Conservation (phyloP, 176 grass and related monocot genomes). For the Hordeum marinum region DNA sequence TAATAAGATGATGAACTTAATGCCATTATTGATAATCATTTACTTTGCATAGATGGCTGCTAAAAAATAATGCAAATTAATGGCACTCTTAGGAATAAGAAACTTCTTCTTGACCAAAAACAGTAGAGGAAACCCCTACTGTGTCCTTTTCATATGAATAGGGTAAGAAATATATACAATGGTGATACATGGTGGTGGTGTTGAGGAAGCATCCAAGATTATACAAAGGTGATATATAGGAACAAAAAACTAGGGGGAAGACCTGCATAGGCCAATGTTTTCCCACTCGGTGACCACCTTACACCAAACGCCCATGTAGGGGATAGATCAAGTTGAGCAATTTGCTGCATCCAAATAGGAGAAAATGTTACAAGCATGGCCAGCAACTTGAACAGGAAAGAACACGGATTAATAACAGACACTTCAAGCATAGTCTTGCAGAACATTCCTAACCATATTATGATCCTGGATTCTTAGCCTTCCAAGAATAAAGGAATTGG, state of each 20-base stretch:
- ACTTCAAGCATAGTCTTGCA: not conserved
- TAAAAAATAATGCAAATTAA: not conserved
- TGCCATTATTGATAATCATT: too few relatives aligned
- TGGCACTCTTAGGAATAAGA: slow-evolving; percentile 18
- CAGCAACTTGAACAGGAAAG: not conserved
- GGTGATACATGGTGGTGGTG: too few relatives aligned
- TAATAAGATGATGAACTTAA: not conserved
- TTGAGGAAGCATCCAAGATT: too few relatives aligned
- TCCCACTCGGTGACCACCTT: slow-evolving; percentile 95
- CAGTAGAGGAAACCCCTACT: too few relatives aligned
- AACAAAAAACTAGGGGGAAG: slow-evolving; percentile 4
- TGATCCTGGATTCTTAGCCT: not conserved
- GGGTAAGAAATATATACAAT: too few relatives aligned
- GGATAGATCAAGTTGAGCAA: slow-evolving; percentile 93
- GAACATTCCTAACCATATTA: not conserved
- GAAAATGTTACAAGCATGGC: not conserved
- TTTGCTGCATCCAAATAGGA: slow-evolving; percentile 64
- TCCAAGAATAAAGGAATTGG: not conserved
- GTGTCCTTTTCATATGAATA: too few relatives aligned
- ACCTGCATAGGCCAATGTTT: slow-evolving; percentile 93
- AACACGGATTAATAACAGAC: not conserved
- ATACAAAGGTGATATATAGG: not conserved
- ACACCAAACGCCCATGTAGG: slow-evolving; percentile 92
- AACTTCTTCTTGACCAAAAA: not conserved
- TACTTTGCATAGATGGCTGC: not conserved